A percentile compares a stretch with the other conserved stretches of the same genome.
These are phyloP conservation scores for Geosmithia flava DNA, from an alignment of 2,329 filamentous ascomycete species.

Conservation along the genomic window DNA sequence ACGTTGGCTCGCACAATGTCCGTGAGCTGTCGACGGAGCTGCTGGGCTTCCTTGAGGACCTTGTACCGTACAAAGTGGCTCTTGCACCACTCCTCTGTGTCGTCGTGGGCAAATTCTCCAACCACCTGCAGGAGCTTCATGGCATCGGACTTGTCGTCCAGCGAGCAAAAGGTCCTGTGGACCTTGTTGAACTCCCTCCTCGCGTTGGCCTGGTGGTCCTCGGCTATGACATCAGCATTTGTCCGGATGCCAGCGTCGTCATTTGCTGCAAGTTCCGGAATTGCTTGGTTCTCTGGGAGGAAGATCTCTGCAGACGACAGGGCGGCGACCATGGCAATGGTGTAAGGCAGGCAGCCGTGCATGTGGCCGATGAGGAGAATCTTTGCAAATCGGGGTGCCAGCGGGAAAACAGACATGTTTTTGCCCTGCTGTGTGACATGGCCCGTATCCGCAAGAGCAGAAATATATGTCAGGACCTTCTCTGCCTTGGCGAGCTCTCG, in stretches of 20 bases:
- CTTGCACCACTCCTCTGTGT: conserved; percentile 62
- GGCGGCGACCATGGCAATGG: conserved; percentile 77
- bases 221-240: conserved; percentile 58
- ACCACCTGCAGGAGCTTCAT: conserved; percentile 85
- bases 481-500: conserved; percentile 72
- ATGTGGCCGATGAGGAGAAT: conserved; percentile 83
- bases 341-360: conserved; percentile 72
- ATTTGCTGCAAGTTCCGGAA: conserved; percentile 41
- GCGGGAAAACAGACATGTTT: conserved; percentile 77
- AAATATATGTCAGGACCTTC: conserved; percentile 73
- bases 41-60: conserved; percentile 72
- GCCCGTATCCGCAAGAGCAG: conserved; percentile 60
- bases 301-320: conserved; percentile 84
- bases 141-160: conserved; percentile 76
- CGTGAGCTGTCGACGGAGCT: conserved; percentile 73
- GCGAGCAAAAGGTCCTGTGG: conserved; percentile 65
- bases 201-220: conserved; percentile 55
- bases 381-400: conserved; percentile 81
- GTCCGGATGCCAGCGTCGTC: conserved; percentile 38
- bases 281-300: conserved; percentile 66
- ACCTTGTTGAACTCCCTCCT: conserved; percentile 53
- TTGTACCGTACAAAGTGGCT: conserved; percentile 80
- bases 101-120: conserved; percentile 71
- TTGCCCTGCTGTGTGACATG: conserved; percentile 69
- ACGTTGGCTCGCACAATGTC: conserved; percentile 68